Evolutionary conservation across 1,139 yeast genomes (phyloP).

Genomic region (Candida neerlandica): DNA sequence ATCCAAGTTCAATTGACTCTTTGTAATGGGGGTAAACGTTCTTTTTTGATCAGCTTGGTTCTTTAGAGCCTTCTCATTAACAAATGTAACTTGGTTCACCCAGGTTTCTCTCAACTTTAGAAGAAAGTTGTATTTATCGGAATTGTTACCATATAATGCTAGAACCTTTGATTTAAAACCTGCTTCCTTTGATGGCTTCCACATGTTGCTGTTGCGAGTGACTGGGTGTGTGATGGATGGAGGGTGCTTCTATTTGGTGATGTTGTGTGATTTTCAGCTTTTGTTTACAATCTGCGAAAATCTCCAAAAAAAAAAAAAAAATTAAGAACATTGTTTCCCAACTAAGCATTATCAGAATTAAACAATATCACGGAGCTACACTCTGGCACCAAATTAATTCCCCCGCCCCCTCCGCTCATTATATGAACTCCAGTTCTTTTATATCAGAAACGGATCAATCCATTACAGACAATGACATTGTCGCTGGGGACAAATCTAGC

Average conservation of each 20-base stretch:
- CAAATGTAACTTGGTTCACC: constrained; percentile 36
- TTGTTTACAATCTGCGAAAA: too few species aligned
- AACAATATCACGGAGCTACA: too few species aligned
- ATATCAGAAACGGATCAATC: background rate
- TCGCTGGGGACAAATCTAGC: background rate
- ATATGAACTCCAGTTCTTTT: background rate
- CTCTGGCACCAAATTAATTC: too few species aligned
- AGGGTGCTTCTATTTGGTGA: background rate
- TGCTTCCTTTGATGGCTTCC: constrained; percentile 5
- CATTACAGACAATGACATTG: background rate
- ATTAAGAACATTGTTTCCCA: too few species aligned
- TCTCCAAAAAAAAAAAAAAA: too few species aligned
- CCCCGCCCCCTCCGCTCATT: too few species aligned
- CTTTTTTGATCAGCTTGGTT: constrained; percentile 4
- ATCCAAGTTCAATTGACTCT: constrained; percentile 10
- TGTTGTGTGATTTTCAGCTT: background rate
- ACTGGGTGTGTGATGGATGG: background rate
- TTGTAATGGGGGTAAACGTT: constrained; percentile 4
- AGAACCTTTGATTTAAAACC: constrained; percentile 7
- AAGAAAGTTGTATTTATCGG: constrained; percentile 27
- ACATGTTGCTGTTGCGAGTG: too few species aligned
- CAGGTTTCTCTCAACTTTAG: constrained; percentile 34
- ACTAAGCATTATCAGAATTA: too few species aligned
- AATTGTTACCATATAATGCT: constrained; percentile 35
- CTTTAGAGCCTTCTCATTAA: constrained; percentile 26